A percentile compares a stretch with the other conserved stretches of the same genome.
Evolutionary conservation across 768 basidiomycete species (phyloP).

Genomic region (Pleurotus tuber-regium): DNA sequence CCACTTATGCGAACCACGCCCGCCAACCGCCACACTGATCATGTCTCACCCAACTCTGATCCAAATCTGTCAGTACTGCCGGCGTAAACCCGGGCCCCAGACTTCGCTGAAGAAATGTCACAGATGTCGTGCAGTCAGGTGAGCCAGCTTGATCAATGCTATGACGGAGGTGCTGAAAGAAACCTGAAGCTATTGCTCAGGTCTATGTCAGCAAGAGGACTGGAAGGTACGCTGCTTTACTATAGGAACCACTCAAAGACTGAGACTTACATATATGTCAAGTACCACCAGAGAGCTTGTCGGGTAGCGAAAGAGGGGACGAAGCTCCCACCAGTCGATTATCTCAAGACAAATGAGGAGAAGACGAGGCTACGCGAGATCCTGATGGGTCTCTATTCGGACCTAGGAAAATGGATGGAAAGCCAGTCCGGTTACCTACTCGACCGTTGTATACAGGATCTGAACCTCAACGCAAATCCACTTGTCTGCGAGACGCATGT

Average conservation of each 20-base stretch:
- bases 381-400: background rate
- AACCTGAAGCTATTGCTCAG: constrained; percentile 3
- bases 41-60: constrained; percentile 1
- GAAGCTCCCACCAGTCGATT: background rate
- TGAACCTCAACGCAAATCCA: background rate
- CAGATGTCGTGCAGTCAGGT: constrained; percentile 4
- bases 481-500: constrained; percentile 1
- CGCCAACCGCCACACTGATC: too few species aligned
- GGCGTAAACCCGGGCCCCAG: background rate
- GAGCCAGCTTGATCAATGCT: background rate
- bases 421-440: background rate
- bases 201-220: constrained; percentile 5
- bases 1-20: background rate
- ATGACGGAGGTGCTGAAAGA: background rate
- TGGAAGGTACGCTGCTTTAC: background rate
- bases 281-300: constrained; percentile 5
- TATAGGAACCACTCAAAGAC: too few species aligned
- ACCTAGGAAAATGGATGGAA: constrained; percentile 2
- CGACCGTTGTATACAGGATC: background rate
- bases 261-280: background rate
- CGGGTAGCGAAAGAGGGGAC: background rate
- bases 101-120: constrained; percentile 5
- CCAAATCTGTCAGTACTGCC: constrained; percentile 6
- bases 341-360: constrained; percentile 2
- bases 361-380: constrained; percentile 2